Base-by-base conservation (phyloP, 2,329 filamentous ascomycete genomes). In the Cladobotryum mycophilum region DNA sequence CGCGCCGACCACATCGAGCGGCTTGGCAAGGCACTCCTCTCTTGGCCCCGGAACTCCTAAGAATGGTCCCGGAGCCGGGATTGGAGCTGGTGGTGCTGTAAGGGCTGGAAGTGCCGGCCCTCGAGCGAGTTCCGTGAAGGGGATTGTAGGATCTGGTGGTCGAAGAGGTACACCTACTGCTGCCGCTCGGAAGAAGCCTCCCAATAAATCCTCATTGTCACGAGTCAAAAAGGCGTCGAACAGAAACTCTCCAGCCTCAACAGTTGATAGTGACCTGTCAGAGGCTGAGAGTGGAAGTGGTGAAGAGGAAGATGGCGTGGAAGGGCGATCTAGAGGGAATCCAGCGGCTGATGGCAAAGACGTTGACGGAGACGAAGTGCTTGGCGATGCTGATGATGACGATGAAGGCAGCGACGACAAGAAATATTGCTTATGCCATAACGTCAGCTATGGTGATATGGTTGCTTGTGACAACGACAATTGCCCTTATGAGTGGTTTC, bases 371-470 rank as follows among this genome's bases (percentile, higher is more conserved):
- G 76, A 84, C 58, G 82, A 81, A 60, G 64, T 70, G 53, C 70
- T 81, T 59, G 78, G 78, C 25, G 77, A 76, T 50, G 77, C 72
- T 8, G 75, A 82, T 51, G 74, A 81, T 18, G 83, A 85, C 33
- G 85, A 89, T 45, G 86, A 89, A 50, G 85, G 85, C 40, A 83
- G 82, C 49, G 84, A 85, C 55, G 86, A 90, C 68, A 85, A 86
- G 63, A 88, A 89, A 66, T 93, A 93, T 70, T 93, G 88, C 70
- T 76, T 85, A 30, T 93, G 88, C 67, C 85, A 91, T 65, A 86
- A 86, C 60, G 85, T 91, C 57, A 89, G 86, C 67, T 90, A 88
- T 63, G 88, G 88, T 54, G 86, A 92, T 63, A 93, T 93, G 88
- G 88, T 93, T 56, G 88, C 87, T 30, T 93, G 88, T 71, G 88